Evolutionary conservation across 2,329 filamentous ascomycete genomes (phyloP).

Genomic region (Cercospora berteroae): DNA sequence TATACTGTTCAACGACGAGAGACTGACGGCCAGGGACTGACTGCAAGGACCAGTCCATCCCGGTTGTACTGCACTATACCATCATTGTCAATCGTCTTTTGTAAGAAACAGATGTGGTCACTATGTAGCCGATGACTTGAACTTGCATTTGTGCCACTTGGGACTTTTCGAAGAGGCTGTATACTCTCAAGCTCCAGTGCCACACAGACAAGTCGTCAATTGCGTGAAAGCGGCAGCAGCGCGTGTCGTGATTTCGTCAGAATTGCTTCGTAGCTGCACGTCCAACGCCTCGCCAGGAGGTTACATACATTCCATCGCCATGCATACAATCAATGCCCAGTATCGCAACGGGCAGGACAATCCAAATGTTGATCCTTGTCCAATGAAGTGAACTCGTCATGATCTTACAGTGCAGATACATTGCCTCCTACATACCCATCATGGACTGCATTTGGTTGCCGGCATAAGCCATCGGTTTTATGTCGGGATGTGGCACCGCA

Average conservation of each 20-base stretch:
- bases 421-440: slow-evolving; percentile 48
- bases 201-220: neutral
- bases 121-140: no score
- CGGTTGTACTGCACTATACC: no score
- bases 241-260: neutral
- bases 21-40: neutral
- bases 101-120: no score
- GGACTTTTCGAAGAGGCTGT: neutral
- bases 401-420: neutral
- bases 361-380: neutral
- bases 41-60: no score
- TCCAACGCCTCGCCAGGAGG: slow-evolving; percentile 7
- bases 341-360: neutral
- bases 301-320: neutral
- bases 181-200: neutral
- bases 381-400: neutral
- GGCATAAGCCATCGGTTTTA: slow-evolving; percentile 92
- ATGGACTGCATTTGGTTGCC: slow-evolving; percentile 75
- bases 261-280: neutral
- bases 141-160: no score
- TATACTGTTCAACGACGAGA: neutral
- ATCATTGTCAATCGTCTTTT: no score
- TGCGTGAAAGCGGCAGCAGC: neutral
- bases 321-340: neutral
- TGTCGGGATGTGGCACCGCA: slow-evolving; percentile 91